A percentile compares a stretch with the other conserved stretches of the same genome.
Evolutionary conservation across 768 basidiomycete genomes (phyloP).

Genomic region (Pulveroboletus sp.): DNA sequence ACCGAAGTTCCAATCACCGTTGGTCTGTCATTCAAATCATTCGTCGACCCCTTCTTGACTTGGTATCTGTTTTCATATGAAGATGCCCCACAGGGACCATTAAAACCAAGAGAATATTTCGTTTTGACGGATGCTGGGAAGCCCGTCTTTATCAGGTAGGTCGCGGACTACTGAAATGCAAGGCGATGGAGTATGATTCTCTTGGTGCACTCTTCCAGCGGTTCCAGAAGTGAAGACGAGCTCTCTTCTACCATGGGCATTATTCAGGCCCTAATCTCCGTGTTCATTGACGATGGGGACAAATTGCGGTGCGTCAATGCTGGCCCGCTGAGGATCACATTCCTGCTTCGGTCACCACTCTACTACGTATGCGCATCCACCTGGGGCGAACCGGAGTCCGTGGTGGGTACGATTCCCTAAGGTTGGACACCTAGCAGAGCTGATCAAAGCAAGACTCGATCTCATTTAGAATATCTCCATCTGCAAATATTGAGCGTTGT

Average conservation of each 20-base stretch:
- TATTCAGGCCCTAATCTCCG: slow-evolving; percentile 93
- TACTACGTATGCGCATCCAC: slow-evolving; percentile 90
- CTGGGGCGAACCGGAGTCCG: slow-evolving; percentile 95
- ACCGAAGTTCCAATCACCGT: slow-evolving; percentile 33
- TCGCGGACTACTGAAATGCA: not conserved
- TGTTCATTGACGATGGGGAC: slow-evolving; percentile 91
- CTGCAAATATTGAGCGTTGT: slow-evolving; percentile 90
- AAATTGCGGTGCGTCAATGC: slow-evolving; percentile 80
- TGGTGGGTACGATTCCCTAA: slow-evolving; percentile 52
- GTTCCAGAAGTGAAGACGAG: slow-evolving; percentile 52
- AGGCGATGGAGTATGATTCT: not conserved
- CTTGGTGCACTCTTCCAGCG: slow-evolving; percentile 33
- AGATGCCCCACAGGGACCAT: slow-evolving; percentile 20
- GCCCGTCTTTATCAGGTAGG: slow-evolving; percentile 89
- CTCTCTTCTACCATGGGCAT: slow-evolving; percentile 82
- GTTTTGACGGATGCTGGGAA: slow-evolving; percentile 95
- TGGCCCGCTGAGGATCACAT: slow-evolving; percentile 78
- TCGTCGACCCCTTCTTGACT: slow-evolving; percentile 1
- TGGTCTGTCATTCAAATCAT: slow-evolving; percentile 17
- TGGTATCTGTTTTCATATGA: not conserved
- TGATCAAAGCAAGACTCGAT: slow-evolving; percentile 77
- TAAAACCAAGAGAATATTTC: slow-evolving; percentile 75
- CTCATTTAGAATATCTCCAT: slow-evolving; percentile 93
- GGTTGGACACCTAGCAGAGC: slow-evolving; percentile 25
- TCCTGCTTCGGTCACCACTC: slow-evolving; percentile 80